These are phyloP conservation scores for Penicillium sp. DNA, from an alignment of 2,329 filamentous ascomycete species.

Conservation along the genomic window DNA sequence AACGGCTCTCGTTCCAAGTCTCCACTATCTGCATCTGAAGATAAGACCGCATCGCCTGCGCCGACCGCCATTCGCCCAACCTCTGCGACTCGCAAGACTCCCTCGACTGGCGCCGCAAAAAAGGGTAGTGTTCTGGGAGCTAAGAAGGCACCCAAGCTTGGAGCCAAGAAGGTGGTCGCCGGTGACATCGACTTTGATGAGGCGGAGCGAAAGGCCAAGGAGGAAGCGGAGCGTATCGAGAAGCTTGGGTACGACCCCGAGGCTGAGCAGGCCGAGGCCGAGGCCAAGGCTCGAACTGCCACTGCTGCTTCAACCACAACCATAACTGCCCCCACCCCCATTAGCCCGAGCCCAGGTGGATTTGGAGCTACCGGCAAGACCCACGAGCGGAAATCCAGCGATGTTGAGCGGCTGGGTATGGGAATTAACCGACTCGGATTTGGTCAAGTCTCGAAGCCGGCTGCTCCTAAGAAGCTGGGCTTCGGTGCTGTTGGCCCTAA, in stretches of 20 bases:
- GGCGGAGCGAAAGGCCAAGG: conserved; percentile 93
- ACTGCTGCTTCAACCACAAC: conserved; percentile 54
- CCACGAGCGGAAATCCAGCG: conserved; percentile 61
- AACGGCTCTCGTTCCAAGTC: conserved; percentile 78
- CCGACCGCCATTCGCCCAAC: conserved; percentile 69
- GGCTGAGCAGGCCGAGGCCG: conserved; percentile 62
- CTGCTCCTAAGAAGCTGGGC: conserved; percentile 72
- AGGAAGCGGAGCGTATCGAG: conserved; percentile 92
- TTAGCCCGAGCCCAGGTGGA: conserved; percentile 62
- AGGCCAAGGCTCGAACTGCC: conserved; percentile 26
- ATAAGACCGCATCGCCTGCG: conserved; percentile 53
- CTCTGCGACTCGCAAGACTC: conserved; percentile 75
- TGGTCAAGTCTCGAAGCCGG: conserved; percentile 65
- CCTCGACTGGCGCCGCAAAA: conserved; percentile 62
- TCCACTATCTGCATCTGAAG: conserved; percentile 62
- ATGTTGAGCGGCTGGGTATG: conserved; percentile 88
- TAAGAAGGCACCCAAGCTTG: conserved; percentile 79
- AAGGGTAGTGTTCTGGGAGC: conserved; percentile 83
- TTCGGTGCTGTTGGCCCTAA: conserved; percentile 84
- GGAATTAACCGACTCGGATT: conserved; percentile 82
- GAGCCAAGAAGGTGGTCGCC: conserved; percentile 80
- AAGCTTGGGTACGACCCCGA: conserved; percentile 95
- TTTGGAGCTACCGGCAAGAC: conserved; percentile 59
- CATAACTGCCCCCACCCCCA: conserved; percentile 72
- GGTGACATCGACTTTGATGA: conserved; percentile 90